These are phyloP conservation scores for Afroboletus lepidellus DNA, from an alignment of 1,284 basidiomycete genomes.

Conservation along the genomic window DNA sequence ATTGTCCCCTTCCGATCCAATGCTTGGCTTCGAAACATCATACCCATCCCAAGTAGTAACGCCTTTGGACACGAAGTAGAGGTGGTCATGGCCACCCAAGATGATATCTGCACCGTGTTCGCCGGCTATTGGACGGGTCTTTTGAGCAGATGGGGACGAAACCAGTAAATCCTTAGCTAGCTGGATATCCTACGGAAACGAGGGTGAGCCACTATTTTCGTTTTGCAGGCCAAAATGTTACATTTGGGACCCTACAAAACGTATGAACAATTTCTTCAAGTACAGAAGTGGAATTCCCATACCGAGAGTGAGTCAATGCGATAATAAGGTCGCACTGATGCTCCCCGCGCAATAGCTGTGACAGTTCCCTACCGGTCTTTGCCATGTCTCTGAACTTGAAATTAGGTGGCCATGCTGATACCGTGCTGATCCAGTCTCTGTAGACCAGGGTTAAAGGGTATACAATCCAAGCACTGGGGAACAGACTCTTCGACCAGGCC, in stretches of 20 bases:
- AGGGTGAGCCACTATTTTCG: slow-evolving; percentile 41
- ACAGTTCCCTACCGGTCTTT: slow-evolving; percentile 52
- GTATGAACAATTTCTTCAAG: neutral
- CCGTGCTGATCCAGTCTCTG: slow-evolving; percentile 70
- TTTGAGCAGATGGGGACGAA: slow-evolving; percentile 55
- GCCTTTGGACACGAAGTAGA: slow-evolving; percentile 82
- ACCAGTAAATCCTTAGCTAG: slow-evolving; percentile 64
- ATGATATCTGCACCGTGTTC: slow-evolving; percentile 83
- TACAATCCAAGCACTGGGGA: neutral
- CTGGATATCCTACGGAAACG: slow-evolving; percentile 48
- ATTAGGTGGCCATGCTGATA: slow-evolving; percentile 64
- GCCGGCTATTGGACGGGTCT: slow-evolving; percentile 41
- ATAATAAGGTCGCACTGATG: slow-evolving; percentile 65
- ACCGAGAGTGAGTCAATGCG: slow-evolving; percentile 68
- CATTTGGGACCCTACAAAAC: slow-evolving; percentile 45
- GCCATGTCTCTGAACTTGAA: slow-evolving; percentile 61
- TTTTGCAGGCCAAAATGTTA: slow-evolving; percentile 21
- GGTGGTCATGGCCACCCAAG: slow-evolving; percentile 89
- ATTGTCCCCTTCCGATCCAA: slow-evolving; percentile 75
- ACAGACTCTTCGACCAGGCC: slow-evolving; percentile 70
- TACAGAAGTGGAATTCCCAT: slow-evolving; percentile 4
- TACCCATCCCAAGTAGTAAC: slow-evolving; percentile 72
- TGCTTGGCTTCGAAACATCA: slow-evolving; percentile 50
- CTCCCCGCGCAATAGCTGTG: slow-evolving; percentile 54
- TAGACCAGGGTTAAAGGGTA: neutral